Base-by-base conservation (phyloP, 768 basidiomycete genomes). In the Hypsizygus marmoreus region DNA sequence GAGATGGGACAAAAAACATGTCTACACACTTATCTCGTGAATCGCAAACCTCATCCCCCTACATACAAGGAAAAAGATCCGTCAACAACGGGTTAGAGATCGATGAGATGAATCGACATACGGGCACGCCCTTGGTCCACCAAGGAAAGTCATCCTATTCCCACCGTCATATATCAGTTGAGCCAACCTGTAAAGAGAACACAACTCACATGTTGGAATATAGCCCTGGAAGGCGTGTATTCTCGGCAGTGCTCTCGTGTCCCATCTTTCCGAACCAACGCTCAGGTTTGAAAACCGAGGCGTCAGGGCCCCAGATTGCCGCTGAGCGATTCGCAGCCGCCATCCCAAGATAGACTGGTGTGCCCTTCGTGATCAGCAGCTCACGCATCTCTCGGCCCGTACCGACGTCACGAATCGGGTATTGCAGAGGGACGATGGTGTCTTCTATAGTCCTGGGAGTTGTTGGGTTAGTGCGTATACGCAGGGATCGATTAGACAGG, bases 221-320 rank as follows among this genome's bases (percentile, higher is more conserved):
- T 7, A 74, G 52, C 3, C 76, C 76, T 2, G 75, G 74, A 8
- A 76, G 52, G 9, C 62, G 66, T 2, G 68, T 69, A n/a, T 63
- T 57, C 2, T 48, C 48, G 8, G 72, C 55, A 17, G 54, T 32
- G 26, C 24, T 50, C 5, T 60, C 52, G 1, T 57, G 60, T 16
- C 61, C 49, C 25, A 47, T 58, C 28, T 56, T 46, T 1, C 57
- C 57, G 3, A 77, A 55, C 77, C 79, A 80, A 14, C 77, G 57
- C 47, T 77, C 75, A 0, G 76, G 77, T 37, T 73, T 77, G 67
- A 74, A 77, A 47, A 76, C 71, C 11, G 61, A 29, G 2, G 72
- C 71, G 48, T 79, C 76, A 2, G 67, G 63, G 8, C 77, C 77
- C 76, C 75, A 80, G 13, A 77, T 50, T 10, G 64, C 63, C 16